Base-by-base conservation (phyloP, 352 stramenopile species). In the Sclerospora graminicola region DNA sequence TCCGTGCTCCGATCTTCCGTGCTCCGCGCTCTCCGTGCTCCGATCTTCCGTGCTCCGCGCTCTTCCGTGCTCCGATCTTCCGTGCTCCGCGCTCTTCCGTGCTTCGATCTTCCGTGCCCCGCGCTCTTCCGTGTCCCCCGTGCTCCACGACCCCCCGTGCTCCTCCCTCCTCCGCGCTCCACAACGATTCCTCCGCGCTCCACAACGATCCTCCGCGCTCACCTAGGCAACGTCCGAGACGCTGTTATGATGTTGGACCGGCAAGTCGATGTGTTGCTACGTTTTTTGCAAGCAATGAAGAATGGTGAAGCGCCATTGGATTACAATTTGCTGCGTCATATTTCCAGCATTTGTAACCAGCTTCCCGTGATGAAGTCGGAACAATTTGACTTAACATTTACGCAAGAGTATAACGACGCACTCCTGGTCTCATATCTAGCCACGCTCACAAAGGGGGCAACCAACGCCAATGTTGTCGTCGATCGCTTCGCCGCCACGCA, bases 291-390 rank as follows among this genome's bases (percentile, higher is more conserved):
- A 43, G 75, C 72, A 13, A 84, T 82, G 35, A 84, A 90, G 54
- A 69, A 67, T 24, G 69, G 79, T 20, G 62, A 91, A 14, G 63
- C 82, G 1, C 69, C 75, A 11, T 54, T 84, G n/a, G 71, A 94
- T 41, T 70, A 89, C 43, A 82, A 75, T 20, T 39, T 94, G 29
- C 57, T 92, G 13, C 82, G 80, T 24, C 80, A 94, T 41, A 84
- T 94, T 41, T 89, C 80, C 46, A 89, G 76, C 32, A 77, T 89
- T 24, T 90, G 77, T 52, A 86, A 92, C 49, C 72, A 90, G 39
- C 61, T 94, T 9, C 82, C 82, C 13, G 73, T 72, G 13, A 81
- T 91, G 55, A 66, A 78, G 15, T 82, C 76, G 13, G 58, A 84
- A 45, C 63, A 66, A 14, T 94, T 94, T 43, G 73, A 88, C 35